Percentiles rank a stretch among this genome's conserved stretches.
Evolutionary conservation across 306 rosid species (phyloP).

Genomic region (Cucurbita moschata): DNA sequence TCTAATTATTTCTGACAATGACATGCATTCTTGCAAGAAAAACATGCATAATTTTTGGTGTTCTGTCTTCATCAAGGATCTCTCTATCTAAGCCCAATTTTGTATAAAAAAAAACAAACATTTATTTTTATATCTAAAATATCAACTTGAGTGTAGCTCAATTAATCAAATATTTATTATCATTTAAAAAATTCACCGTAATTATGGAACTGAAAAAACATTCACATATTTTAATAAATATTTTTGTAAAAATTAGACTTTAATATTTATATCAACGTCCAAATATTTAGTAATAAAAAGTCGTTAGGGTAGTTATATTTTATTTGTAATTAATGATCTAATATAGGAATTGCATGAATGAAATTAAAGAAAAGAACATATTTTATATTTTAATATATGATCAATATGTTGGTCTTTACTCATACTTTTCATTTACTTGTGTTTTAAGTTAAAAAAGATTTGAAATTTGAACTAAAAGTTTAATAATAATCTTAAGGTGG

Average conservation of each 20-base stretch:
- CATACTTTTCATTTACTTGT: neutral
- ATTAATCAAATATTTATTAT: too few species aligned
- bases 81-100: neutral
- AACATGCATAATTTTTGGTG: neutral
- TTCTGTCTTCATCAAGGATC: neutral
- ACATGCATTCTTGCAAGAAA: constrained; percentile 3
- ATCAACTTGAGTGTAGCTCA: neutral
- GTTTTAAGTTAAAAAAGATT: neutral
- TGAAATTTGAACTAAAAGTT: neutral
- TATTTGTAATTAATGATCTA: neutral
- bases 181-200: too few species aligned
- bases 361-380: neutral
- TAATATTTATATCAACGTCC: too few species aligned
- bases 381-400: neutral
- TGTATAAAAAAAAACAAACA: neutral
- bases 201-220: too few species aligned
- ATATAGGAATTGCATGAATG: neutral
- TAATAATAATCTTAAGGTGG: neutral
- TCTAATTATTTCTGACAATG: neutral
- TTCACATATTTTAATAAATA: too few species aligned
- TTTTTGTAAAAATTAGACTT: too few species aligned
- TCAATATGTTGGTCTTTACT: neutral
- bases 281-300: neutral
- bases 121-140: too few species aligned
- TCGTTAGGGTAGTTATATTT: neutral